These are phyloP conservation scores for Sextonia rubra DNA, from an alignment of 164 flowering plant species.

Conservation along the genomic window DNA sequence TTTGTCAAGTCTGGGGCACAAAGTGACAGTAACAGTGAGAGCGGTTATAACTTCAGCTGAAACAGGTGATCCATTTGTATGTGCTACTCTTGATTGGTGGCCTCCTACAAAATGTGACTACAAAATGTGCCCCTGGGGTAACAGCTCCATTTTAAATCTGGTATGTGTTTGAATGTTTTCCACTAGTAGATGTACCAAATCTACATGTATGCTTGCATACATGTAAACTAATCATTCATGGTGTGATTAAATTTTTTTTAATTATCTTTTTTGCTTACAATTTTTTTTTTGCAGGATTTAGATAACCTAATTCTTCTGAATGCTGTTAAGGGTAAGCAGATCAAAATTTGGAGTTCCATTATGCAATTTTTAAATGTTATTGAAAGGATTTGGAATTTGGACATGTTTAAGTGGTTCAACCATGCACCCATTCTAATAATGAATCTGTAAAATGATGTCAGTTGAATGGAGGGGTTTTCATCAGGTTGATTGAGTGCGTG, in stretches of 20 bases:
- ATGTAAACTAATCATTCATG: background rate
- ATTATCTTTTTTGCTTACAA: background rate
- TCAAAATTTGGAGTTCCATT: background rate
- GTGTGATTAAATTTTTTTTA: background rate
- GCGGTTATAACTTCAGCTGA: slow-evolving; percentile 28
- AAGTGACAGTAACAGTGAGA: slow-evolving; percentile 23
- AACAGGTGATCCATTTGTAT: slow-evolving; percentile 52
- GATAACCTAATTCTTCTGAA: slow-evolving; percentile 40
- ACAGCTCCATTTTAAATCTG: slow-evolving; percentile 7
- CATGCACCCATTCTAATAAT: too few species aligned
- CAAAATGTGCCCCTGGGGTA: slow-evolving; percentile 10
- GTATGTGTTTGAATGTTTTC: background rate
- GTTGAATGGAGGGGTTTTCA: background rate
- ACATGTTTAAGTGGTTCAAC: too few species aligned
- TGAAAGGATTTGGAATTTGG: too few species aligned
- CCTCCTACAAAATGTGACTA: slow-evolving; percentile 42
- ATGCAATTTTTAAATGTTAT: background rate
- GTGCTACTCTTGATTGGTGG: slow-evolving; percentile 68
- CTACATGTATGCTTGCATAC: background rate
- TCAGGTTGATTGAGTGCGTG: background rate
- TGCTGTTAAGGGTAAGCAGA: slow-evolving; percentile 50
- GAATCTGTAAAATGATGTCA: too few species aligned
- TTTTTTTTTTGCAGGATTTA: slow-evolving; percentile 42
- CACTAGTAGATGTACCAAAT: background rate
- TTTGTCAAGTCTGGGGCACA: slow-evolving; percentile 14